Conservation (phyloP, 805 yeast genomes). For the Ogataea trehalophila region DNA sequence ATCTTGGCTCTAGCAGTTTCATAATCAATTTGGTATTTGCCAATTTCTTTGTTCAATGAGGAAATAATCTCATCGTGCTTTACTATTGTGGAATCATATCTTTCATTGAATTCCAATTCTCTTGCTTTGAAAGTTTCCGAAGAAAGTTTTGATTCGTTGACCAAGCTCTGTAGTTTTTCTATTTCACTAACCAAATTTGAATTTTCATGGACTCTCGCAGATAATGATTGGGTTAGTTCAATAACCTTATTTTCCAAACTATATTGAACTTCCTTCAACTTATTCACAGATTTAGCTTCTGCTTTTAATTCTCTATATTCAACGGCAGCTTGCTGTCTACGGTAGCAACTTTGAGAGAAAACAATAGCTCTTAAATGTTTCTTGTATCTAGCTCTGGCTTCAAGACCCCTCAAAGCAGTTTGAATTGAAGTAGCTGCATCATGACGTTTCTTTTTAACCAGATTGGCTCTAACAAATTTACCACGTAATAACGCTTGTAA, state of each 20-base stretch:
- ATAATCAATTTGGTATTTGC: conserved; percentile 49
- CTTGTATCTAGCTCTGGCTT: conserved; percentile 51
- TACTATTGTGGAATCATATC: conserved; percentile 38
- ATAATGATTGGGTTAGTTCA: conserved; percentile 81
- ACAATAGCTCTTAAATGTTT: conserved; percentile 52
- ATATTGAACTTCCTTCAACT: conserved; percentile 86
- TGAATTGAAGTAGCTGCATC: conserved; percentile 72
- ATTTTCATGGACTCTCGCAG: conserved; percentile 78
- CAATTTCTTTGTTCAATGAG: conserved; percentile 51
- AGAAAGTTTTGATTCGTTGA: conserved; percentile 50
- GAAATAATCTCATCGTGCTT: conserved; percentile 47
- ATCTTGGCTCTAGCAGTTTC: conserved; percentile 54
- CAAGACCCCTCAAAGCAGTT: conserved; percentile 62
- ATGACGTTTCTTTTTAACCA: conserved; percentile 45
- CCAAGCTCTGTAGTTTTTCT: conserved; percentile 42
- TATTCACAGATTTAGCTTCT: conserved; percentile 92
- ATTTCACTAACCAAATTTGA: conserved; percentile 64
- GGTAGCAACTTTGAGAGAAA: conserved; percentile 68
- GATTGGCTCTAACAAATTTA: conserved; percentile 46
- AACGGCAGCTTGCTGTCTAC: conserved; percentile 69
- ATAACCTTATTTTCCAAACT: conserved; percentile 96
- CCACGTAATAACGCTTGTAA: conserved; percentile 50
- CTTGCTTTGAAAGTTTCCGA: conserved; percentile 51
- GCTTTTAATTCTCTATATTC: conserved; percentile 60
- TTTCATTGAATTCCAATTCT: conserved; percentile 48